These are phyloP conservation scores for Phalaenopsis aphrodite DNA, from an alignment of 106 monocot species.

Conservation along the genomic window DNA sequence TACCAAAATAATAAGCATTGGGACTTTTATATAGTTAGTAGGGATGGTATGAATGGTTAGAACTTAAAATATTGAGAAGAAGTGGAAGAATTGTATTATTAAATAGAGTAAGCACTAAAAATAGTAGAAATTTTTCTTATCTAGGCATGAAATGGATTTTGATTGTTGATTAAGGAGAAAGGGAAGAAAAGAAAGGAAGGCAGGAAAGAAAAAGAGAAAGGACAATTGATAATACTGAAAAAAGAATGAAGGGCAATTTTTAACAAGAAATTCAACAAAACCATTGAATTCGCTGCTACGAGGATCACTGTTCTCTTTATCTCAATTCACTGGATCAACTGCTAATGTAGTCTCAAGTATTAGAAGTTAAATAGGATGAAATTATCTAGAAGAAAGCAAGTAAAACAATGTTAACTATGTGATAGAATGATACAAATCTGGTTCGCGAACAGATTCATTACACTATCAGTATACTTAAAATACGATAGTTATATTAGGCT, in stretches of 20 bases:
- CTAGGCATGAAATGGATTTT: neutral
- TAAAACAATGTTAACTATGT: neutral
- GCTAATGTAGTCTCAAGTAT: neutral
- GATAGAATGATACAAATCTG: too few relatives aligned
- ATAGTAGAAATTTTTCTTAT: neutral
- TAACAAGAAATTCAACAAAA: neutral
- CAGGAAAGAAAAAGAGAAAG: neutral
- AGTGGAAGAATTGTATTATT: neutral
- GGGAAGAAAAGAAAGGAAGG: neutral
- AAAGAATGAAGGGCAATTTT: neutral
- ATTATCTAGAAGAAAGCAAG: neutral
- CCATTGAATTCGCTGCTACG: neutral
- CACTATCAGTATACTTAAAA: neutral
- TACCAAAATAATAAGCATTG: neutral
- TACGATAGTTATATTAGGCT: neutral
- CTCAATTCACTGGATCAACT: neutral
- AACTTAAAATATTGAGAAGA: neutral
- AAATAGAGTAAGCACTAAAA: neutral
- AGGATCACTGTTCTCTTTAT: neutral
- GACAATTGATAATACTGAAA: neutral
- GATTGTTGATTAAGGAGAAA: neutral
- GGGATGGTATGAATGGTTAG: neutral
- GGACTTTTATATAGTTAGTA: neutral
- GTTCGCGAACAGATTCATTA: neutral
- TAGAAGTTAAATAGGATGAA: neutral